Evolutionary conservation across 192 early-diverging fungal genomes (phyloP), one percentile per base, ranked within the genome.

Genomic region (Backusella australiensis): DNA sequence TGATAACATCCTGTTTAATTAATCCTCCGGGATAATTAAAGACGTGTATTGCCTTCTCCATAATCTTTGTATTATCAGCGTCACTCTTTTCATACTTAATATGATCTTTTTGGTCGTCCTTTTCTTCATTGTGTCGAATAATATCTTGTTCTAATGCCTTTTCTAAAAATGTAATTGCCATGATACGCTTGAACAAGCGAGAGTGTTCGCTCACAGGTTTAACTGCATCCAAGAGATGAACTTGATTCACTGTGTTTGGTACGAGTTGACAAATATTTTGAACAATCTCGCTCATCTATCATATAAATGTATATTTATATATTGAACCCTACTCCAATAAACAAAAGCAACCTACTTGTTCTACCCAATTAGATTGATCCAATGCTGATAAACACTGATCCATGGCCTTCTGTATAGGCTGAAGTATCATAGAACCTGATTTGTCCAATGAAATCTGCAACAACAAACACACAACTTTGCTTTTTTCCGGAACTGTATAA

Each of bases 301-400:
- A 44, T 44, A 44, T 44, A 44, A 44, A 59, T 26, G 29, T 49
- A 49, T 49, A 32, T 32, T 32, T 32, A 32, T 32, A 32, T 32
- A 32, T 17, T 2, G 15, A 44, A 49, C 3, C 4, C 23, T 23
- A 12, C 23, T 39, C 38, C 38, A 39, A 39, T 39, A 39, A 39
- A 39, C 38, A 39, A 39, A 2, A 3, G 38, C 21, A 56, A 59
- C 56, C 29, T 29, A 63, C 56, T 63, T 63, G 56, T 0, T 29
- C 23, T 49, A 42, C 17, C 70, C 70, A 71, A 49, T 32, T 49
- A 2, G 23, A 29, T 19, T 7, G 2, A 0, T 19, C 42, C 23
- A 71, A 32, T 6, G 70, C 70, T 32, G 44, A 49, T 71, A 71
- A 34, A 49, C 70, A 44, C 12, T 71, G 35, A 34, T 71, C 70